These are phyloP conservation scores for Alternaria triticina DNA, from an alignment of 2,329 filamentous ascomycete species.

Conservation along the genomic window DNA sequence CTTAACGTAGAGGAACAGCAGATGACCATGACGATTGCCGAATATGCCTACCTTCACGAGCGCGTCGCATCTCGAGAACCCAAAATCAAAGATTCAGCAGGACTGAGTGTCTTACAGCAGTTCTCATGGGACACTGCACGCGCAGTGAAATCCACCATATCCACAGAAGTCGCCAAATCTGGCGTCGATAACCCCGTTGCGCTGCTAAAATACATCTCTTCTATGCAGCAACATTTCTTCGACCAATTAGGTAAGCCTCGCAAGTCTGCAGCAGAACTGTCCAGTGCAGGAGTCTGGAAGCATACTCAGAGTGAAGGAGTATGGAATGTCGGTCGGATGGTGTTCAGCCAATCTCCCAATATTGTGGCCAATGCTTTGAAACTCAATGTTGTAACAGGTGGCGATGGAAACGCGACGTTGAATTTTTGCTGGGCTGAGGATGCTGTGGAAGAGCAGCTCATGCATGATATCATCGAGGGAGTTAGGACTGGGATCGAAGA, in stretches of 20 bases:
- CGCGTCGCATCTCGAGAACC: background rate
- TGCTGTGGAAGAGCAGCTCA: conserved; percentile 37
- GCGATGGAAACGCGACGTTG: conserved; percentile 52
- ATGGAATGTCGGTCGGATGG: conserved; percentile 48
- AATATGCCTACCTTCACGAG: conserved; percentile 18
- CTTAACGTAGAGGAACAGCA: conserved; percentile 37
- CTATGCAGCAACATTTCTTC: conserved; percentile 48
- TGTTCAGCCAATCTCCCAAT: conserved; percentile 55
- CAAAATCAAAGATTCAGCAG: background rate
- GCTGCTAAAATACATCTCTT: conserved; percentile 50
- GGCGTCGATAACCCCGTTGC: conserved; percentile 43
- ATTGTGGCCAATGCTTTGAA: conserved; percentile 48
- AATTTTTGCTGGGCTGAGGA: conserved; percentile 52
- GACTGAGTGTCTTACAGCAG: background rate
- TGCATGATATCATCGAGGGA: conserved; percentile 26
- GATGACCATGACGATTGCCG: conserved; percentile 32
- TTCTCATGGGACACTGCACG: conserved; percentile 32
- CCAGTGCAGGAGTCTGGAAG: conserved; percentile 53
- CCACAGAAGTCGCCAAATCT: conserved; percentile 21
- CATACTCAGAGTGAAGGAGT: background rate
- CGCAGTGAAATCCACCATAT: conserved; percentile 20
- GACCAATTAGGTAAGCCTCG: conserved; percentile 50
- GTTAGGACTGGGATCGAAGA: conserved; percentile 2
- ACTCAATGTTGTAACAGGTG: conserved; percentile 52
- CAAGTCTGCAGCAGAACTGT: conserved; percentile 52